Evolutionary conservation across 129 eudicot species (phyloP).

Genomic region (Chrysanthemum makinoi): DNA sequence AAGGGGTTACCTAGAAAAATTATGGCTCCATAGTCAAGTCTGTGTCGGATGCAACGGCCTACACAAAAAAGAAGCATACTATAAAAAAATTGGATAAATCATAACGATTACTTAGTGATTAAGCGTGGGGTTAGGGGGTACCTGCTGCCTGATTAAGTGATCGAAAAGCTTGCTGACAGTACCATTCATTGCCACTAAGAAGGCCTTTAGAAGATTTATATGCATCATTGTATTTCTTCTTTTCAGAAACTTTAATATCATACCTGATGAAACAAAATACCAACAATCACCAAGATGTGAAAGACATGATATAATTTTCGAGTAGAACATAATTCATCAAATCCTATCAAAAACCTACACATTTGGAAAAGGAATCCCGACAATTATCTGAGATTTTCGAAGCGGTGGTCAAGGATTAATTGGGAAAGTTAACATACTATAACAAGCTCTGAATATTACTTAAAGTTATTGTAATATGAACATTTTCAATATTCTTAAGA

Average conservation of each 20-base stretch:
- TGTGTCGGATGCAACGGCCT: slow-evolving; percentile 97
- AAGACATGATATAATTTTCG: slow-evolving; percentile 11
- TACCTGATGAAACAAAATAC: slow-evolving; percentile 36
- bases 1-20: slow-evolving; percentile 72
- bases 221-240: slow-evolving; percentile 81
- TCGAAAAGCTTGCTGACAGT: slow-evolving; percentile 92
- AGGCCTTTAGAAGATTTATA: slow-evolving; percentile 62
- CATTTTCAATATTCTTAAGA: not conserved
- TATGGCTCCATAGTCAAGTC: slow-evolving; percentile 89
- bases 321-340: slow-evolving; percentile 9
- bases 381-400: slow-evolving; percentile 64
- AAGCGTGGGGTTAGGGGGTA: slow-evolving; percentile 10
- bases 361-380: slow-evolving; percentile 97
- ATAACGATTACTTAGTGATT: no score
- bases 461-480: slow-evolving; percentile 14
- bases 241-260: slow-evolving; percentile 83
- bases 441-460: not conserved
- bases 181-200: slow-evolving; percentile 86
- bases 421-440: slow-evolving; percentile 5
- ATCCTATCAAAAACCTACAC: slow-evolving; percentile 47
- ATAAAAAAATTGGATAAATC: not conserved
- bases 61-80: slow-evolving; percentile 20
- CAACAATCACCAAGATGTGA: slow-evolving; percentile 22
- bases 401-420: slow-evolving; percentile 36
- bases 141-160: slow-evolving; percentile 99